Evolutionary conservation across 1,139 yeast genomes (phyloP), one percentile per base, ranked within the genome.

Genomic region (Taiozyma onychis): DNA sequence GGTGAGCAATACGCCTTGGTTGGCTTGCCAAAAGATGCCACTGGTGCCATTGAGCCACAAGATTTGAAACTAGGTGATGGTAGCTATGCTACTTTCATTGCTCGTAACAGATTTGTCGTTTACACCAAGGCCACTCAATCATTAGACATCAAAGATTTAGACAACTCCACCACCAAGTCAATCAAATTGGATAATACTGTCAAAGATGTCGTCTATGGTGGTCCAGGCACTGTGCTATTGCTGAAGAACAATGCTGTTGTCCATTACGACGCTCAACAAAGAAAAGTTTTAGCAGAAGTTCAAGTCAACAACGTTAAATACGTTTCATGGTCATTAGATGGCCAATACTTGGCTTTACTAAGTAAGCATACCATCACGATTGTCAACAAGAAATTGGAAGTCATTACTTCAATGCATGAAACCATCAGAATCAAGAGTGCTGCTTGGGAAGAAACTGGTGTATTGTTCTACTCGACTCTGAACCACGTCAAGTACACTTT

Each of bases 341-440:
- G 96, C 44, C 88, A 86, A 65, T 79, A 88, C 64, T 79, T 91
- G 58, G 99, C 99, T 2, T 75, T 95, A 52, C 77, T 91, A 66
- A 84, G 96, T 28, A 95, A 93, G 67, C 99, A 95, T 70, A 87
- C 95, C 30, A 88, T 95, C 59, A 87, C 96, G 10, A 83, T 93
- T 62, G 96, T 89, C 34, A 85, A 82, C 62, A 86, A 81, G 67
- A 84, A 83, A 57, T 77, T 93, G 62, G 90, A 89, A 65, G 73
- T 84, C 56, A 76, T 90, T 43, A 85, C 93, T 48, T 84, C 96
- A 6, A 78, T 91, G 80, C 98, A 91, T 66, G 99, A 95, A 72
- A 93, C 99, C 6, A 93, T 95, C 60, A 80, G 99, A 69, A 89
- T 95, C 64, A 95, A 95, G 75, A 85, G 96, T 72, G 98, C 97